Evolutionary conservation across 1,284 basidiomycete genomes (phyloP), one percentile per base, ranked within the genome.

Genomic region (Austroboletus novae-zelandiae): DNA sequence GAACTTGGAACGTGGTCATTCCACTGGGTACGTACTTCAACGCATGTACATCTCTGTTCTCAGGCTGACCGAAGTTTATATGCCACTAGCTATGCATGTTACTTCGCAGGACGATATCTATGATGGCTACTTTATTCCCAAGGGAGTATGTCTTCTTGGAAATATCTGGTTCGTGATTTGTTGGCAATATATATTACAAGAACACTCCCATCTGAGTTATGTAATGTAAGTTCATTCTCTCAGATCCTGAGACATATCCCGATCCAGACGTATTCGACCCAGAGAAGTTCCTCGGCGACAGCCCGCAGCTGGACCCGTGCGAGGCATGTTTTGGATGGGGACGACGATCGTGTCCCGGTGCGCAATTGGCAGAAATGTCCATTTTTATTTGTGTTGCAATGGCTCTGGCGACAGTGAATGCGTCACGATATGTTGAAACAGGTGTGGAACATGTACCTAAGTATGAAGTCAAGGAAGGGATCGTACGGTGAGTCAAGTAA

Each of bases 71-170:
- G 35, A 69, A 65, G 0, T n/a, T n/a, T n/a, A n/a, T 29, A 20
- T 40, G 29, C 15, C 2, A 11, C n/a, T n/a, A 75, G 73, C 59
- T 6, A 62, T 69, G 17, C 43, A 62, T 48, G 66, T 71, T 2
- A 60, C 63, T 1, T 64, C 59, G 15, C 62, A 72, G 43, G 72
- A 75, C n/a, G 59, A 65, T 5, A 45, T 67, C 13, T 62, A 68
- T 43, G 40, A 60, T 4, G 72, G 71, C 6, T 69, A 71, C 47
- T 43, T 68, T 2, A 73, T 76, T 10, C 73, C 75, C 6, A 74
- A 73, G 48, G 70, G 67, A 15, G 55, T 64, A 2, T 37, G 47
- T 9, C 40, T 68, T 1, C 7, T 71, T 5, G 18, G 40, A 9
- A 64, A 59, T 40, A 37, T 57, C 9, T 62, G 56, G 61, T 62